phyloP scores from a whole-genome alignment of 2,329 filamentous ascomycete species.

The Didymella exigua region DNA sequence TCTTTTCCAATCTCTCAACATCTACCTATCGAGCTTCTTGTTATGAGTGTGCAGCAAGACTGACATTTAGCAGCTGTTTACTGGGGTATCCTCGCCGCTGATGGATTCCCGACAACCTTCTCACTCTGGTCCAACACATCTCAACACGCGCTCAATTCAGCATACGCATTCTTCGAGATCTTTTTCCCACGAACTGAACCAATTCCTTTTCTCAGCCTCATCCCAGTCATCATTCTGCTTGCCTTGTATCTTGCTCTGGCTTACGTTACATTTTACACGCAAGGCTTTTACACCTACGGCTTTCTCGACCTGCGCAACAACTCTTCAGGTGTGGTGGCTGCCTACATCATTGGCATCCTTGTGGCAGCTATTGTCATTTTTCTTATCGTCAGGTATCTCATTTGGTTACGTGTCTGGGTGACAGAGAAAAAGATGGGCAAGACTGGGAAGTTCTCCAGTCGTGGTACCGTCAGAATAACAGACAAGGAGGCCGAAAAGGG shows the following conservation, averaged over 20 bases:
- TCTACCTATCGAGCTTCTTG: neutral
- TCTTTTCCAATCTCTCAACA: neutral
- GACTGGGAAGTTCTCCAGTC: conserved; percentile 45
- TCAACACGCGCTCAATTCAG: conserved; percentile 75
- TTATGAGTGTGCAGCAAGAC: neutral
- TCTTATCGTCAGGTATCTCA: conserved; percentile 49
- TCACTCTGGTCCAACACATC: conserved; percentile 66
- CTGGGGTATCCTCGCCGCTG: conserved; percentile 49
- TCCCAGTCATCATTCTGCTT: conserved; percentile 71
- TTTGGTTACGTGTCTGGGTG: conserved; percentile 47
- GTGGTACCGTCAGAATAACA: conserved; percentile 2
- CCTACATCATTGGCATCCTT: conserved; percentile 62
- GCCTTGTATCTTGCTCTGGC: conserved; percentile 74
- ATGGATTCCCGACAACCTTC: conserved; percentile 44
- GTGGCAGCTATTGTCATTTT: conserved; percentile 50
- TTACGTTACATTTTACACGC: conserved; percentile 71
- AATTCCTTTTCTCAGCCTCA: conserved; percentile 68
- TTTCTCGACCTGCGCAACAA: conserved; percentile 69
- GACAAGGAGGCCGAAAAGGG: conserved; percentile 28
- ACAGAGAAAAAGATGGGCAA: conserved; percentile 54
- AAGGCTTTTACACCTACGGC: conserved; percentile 76
- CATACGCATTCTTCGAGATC: conserved; percentile 78
- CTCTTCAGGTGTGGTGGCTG: conserved; percentile 63
- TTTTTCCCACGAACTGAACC: conserved; percentile 68
- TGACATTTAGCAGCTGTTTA: conserved; percentile 47